Base-by-base conservation (phyloP, 768 basidiomycete genomes). In the Hysterangium stoloniferum region DNA sequence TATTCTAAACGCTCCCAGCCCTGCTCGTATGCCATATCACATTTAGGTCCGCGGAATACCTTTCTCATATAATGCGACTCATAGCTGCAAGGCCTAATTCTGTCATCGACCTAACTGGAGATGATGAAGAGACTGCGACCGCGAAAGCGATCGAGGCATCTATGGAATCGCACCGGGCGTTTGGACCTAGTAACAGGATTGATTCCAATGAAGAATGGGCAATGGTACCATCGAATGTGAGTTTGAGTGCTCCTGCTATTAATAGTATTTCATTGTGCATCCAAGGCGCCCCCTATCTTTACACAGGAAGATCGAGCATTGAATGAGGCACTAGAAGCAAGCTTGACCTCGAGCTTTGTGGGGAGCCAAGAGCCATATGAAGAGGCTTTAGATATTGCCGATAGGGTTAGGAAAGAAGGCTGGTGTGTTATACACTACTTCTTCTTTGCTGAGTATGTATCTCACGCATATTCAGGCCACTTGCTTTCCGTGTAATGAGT, bases 81-180 rank as follows among this genome's bases (percentile, higher is more conserved):
- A 29, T 31, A 51, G 49, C 49, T 51, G 49, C 40, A 31, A 31
- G 40, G 25, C 49, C 37, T 6, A 51, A 51, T 31, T 51, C 49
- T 42, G 49, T 51, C 25, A 51, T 51, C 20, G 49, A 51, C 35
- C 24, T 51, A 15, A 51, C 49, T 31, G 41, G 37, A 28, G 49
- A 51, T 20, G 49, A 51, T 13, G 49, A 51, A 4, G 46, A 48
- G 7, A 36, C 35, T 6, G 48, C 15, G 12, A 51, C 49, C 12
- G 40, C 38, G 41, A 40, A 31, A 29, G 49, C 49, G 17, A 27
- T 49, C 9, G 48, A 19, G 6, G 48, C 49, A 9, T 51, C 49
- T 42, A 27, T 51, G 12, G 41, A 51, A 17, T n/a, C 49, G 11
- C 49, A 31, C 6, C 20, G 38, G 7, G 22, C 17, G 15, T 51